Evolutionary conservation across 2,329 filamentous ascomycete species (phyloP), one percentile per base, ranked within the genome.

Genomic region (Leptographium radiaticola): DNA sequence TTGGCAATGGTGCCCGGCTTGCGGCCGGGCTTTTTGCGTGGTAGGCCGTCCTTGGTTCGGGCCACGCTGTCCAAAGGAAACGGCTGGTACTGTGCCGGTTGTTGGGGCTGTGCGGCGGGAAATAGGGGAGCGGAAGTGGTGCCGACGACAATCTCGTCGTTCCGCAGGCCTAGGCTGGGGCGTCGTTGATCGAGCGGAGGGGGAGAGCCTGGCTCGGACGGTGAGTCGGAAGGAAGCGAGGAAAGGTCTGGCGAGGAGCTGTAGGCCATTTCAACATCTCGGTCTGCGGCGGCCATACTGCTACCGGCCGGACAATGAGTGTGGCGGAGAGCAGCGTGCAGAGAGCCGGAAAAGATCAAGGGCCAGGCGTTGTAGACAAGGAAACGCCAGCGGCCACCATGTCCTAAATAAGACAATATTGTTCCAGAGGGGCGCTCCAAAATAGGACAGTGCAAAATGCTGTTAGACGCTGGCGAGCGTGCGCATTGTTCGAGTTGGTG

Each of bases 21-120:
- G 50, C 81, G 75, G 25, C 80, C 80, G 20, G 80, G 79, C 68
- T 84, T 84, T 67, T 82, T 82, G 6, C 80, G 69, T 0, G 79
- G 77, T 8, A 79, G 63, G 12, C 79, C 79, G 51, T 78, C 77
- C 31, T 78, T 77, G 0, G 77, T 81, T 52, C 81, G 66, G 57
- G 71, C 73, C 33, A 75, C 72, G 59, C 66, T 66, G 61, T 69
- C 59, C 58, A 71, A 64, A 58, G 74, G 65, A 12, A 46, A 52
- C 4, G 52, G 33, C 10, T 53, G 55, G 9, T 39, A 34, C 30
- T 40, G 44, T 12, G 38, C 15, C 1, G 44, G 20, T n/a, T 51
- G 55, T 57, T 65, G 57, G 56, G 61, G 55, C 49, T 64, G 62
- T 57, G 65, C 61, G 44, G 67, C 62, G 43, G 64, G 60, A 36